phyloP scores from a whole-genome alignment of 2,329 filamentous ascomycete genomes.

The Tolypocladium pustulatum region DNA sequence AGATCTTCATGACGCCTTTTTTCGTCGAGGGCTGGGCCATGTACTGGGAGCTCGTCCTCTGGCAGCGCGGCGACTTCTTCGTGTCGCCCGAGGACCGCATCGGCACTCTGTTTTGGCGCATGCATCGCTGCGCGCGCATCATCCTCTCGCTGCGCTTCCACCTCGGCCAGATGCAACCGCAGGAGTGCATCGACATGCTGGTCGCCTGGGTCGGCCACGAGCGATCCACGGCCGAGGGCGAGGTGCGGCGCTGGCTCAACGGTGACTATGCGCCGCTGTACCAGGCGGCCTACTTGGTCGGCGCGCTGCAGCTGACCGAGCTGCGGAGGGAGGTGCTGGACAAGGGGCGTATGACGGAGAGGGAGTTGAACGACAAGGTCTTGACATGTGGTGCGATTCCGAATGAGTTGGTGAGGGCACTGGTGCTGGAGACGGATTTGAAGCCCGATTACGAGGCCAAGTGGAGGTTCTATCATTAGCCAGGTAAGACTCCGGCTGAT shows the following conservation, averaged over 20 bases:
- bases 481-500: background rate
- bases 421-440: slow-evolving; percentile 31
- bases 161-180: slow-evolving; percentile 39
- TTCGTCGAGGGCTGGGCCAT: slow-evolving; percentile 52
- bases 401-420: slow-evolving; percentile 40
- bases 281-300: slow-evolving; percentile 49
- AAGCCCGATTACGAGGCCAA: slow-evolving; percentile 29
- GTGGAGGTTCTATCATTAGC: slow-evolving; percentile 37
- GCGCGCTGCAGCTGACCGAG: slow-evolving; percentile 43
- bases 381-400: slow-evolving; percentile 42
- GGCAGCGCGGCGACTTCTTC: slow-evolving; percentile 41
- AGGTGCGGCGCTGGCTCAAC: slow-evolving; percentile 45
- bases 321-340: slow-evolving; percentile 37
- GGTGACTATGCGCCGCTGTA: slow-evolving; percentile 48
- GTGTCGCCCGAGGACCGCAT: slow-evolving; percentile 39
- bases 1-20: slow-evolving; percentile 45
- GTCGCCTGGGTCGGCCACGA: slow-evolving; percentile 49
- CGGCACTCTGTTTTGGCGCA: slow-evolving; percentile 51
- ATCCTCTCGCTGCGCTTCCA: slow-evolving; percentile 49
- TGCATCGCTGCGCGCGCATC: slow-evolving; percentile 51
- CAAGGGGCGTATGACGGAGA: slow-evolving; percentile 30
- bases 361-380: slow-evolving; percentile 44
- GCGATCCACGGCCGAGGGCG: slow-evolving; percentile 47
- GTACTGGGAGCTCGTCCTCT: slow-evolving; percentile 52
- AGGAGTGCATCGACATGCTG: slow-evolving; percentile 45